A percentile compares a stretch with the other conserved stretches of the same genome.
phyloP scores from a whole-genome alignment of 2,329 filamentous ascomycete genomes.

The Colletotrichum paranaense region DNA sequence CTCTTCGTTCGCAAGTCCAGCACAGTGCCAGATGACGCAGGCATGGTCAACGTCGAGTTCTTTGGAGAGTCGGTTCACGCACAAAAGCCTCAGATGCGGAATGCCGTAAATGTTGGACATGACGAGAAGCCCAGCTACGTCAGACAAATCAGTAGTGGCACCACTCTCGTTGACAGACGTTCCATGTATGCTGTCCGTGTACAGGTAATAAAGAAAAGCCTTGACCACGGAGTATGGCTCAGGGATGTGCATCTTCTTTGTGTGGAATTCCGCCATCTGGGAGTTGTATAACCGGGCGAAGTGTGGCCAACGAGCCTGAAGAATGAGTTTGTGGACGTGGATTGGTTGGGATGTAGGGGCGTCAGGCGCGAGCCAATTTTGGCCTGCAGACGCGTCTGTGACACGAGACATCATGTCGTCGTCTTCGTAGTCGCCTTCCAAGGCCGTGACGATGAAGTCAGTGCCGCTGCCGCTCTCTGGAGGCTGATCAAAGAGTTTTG shows the following conservation, averaged over 20 bases:
- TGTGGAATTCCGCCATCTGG: conserved; percentile 98
- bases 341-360: conserved; percentile 82
- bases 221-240: conserved; percentile 95
- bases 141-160: conserved; percentile 81
- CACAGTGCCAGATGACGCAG: conserved; percentile 95
- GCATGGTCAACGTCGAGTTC: conserved; percentile 96
- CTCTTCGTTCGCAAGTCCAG: conserved; percentile 88
- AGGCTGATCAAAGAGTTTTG: conserved; percentile 85
- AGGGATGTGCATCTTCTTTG: conserved; percentile 96
- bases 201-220: conserved; percentile 95
- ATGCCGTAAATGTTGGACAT: conserved; percentile 99
- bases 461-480: conserved; percentile 87
- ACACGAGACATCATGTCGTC: conserved; percentile 68
- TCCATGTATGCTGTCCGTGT: conserved; percentile 88
- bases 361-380: conserved; percentile 71
- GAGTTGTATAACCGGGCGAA: conserved; percentile 92
- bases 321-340: conserved; percentile 93
- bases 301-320: conserved; percentile 96
- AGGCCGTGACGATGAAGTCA: conserved; percentile 91
- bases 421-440: conserved; percentile 80
- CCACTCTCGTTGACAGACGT: conserved; percentile 66
- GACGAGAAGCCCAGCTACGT: conserved; percentile 93
- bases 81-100: conserved; percentile 89
- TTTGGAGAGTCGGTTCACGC: conserved; percentile 88
- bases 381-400: conserved; percentile 54